phyloP scores from a whole-genome alignment of 2,329 filamentous ascomycete species.

The Aspergillus eucalypticola region DNA sequence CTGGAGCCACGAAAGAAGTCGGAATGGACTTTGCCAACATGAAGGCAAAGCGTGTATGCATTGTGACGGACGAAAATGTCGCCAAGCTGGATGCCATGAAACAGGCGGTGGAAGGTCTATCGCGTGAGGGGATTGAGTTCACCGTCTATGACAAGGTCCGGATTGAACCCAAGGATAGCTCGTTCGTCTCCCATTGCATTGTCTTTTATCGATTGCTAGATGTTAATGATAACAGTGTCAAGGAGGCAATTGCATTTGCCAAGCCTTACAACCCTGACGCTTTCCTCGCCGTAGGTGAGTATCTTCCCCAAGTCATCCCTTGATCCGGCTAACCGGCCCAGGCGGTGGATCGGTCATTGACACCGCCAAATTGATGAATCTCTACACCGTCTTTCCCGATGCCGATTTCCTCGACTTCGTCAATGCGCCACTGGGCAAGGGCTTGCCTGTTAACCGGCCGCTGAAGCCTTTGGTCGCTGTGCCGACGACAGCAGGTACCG shows the following conservation, averaged over 20 bases:
- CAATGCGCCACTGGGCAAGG: conserved; percentile 88
- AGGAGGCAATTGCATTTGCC: conserved; percentile 83
- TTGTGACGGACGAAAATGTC: conserved; percentile 87
- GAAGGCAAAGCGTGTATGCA: conserved; percentile 80
- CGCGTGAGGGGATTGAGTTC: conserved; percentile 75
- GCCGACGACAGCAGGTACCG: conserved; percentile 82
- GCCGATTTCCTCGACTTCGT: conserved; percentile 97
- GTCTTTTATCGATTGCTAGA: no score
- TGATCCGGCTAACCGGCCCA: conserved; percentile 20
- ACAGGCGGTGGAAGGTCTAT: conserved; percentile 79
- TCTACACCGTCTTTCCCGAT: conserved; percentile 87
- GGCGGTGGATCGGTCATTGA: conserved; percentile 91
- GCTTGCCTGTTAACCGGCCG: conserved; percentile 69
- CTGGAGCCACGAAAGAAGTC: conserved; percentile 90
- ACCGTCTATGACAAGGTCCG: conserved; percentile 77
- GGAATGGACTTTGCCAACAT: conserved; percentile 97
- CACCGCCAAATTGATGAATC: conserved; percentile 97
- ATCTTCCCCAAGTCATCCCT: background rate
- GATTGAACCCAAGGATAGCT: conserved; percentile 93
- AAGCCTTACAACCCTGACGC: conserved; percentile 81
- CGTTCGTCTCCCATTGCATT: conserved; percentile 50
- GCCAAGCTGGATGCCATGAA: conserved; percentile 83
- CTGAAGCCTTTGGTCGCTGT: conserved; percentile 78
- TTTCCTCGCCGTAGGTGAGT: conserved; percentile 79
- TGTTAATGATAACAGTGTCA: conserved; percentile 58